Evolutionary conservation across 164 flowering plant genomes (phyloP).

Genomic region (Berberis thunbergii): DNA sequence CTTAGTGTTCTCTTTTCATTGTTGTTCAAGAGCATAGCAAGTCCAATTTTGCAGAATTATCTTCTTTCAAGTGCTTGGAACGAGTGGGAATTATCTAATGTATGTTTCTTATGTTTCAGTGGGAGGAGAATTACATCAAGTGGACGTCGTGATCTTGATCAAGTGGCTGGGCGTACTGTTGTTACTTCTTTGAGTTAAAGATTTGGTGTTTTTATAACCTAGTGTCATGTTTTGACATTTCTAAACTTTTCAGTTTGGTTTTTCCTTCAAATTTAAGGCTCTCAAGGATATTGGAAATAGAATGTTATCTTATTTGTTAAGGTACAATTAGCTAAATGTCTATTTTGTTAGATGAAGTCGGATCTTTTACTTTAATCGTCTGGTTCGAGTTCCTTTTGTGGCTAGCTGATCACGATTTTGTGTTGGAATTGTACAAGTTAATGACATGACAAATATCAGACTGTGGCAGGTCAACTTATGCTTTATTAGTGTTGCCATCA

Average conservation of each 20-base stretch:
- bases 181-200: slow-evolving; percentile 27
- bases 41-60: neutral
- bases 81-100: neutral
- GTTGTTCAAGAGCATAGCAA: too few species aligned
- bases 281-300: neutral
- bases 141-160: slow-evolving; percentile 60
- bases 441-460: too few species aligned
- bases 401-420: neutral
- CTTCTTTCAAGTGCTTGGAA: neutral
- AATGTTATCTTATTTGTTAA: too few species aligned
- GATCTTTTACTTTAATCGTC: neutral
- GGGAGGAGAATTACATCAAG: slow-evolving; percentile 52
- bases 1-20: too few species aligned
- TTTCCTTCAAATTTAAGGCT: neutral
- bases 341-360: too few species aligned
- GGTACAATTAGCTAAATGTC: too few species aligned
- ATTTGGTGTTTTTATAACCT: neutral
- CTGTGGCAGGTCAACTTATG: neutral
- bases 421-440: too few species aligned
- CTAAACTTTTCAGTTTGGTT: neutral
- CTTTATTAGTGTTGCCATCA: too few species aligned
- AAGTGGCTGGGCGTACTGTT: slow-evolving; percentile 54
- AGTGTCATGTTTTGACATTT: neutral
- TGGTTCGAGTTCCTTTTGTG: neutral
- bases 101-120: slow-evolving; percentile 23